These are phyloP conservation scores for Ceratobasidium sp. DNA, from an alignment of 1,284 basidiomycete species.

Conservation along the genomic window DNA sequence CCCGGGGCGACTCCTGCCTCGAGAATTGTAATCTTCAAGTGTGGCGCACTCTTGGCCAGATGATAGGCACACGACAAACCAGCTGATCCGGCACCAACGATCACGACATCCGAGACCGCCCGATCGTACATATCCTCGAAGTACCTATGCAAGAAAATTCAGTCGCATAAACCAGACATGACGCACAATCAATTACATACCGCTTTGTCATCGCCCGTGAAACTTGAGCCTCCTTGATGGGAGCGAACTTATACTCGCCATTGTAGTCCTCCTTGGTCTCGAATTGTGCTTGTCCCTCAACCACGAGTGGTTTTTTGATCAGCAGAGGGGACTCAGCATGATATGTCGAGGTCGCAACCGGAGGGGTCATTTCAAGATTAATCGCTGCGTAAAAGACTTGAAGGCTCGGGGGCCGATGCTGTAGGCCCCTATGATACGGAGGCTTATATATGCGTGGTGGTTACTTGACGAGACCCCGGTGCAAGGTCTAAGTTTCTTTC, in stretches of 20 bases:
- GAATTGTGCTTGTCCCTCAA: conserved; percentile 2
- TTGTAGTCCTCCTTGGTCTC: conserved; percentile 57
- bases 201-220: conserved; percentile 81
- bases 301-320: conserved; percentile 13
- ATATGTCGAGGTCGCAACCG: conserved; percentile 20
- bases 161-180: background rate
- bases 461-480: background rate
- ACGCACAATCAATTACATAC: conserved; percentile 49
- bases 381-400: background rate
- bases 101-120: conserved; percentile 68
- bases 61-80: conserved; percentile 66
- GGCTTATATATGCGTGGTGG: conserved; percentile 15
- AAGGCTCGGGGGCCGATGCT: background rate
- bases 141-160: conserved; percentile 56
- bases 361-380: conserved; percentile 18
- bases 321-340: conserved; percentile 19
- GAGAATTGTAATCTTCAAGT: conserved; percentile 62
- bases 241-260: conserved; percentile 71
- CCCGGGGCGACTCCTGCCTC: conserved; percentile 62
- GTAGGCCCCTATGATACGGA: no score
- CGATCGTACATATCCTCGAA: conserved; percentile 76
- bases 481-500: background rate
- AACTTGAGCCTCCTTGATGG: conserved; percentile 77
- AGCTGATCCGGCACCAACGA: conserved; percentile 60
- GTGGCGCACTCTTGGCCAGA: conserved; percentile 60